A percentile compares a stretch with the other conserved stretches of the same genome.
These are phyloP conservation scores for Trichoderma guizhouense DNA, from an alignment of 2,329 filamentous ascomycete genomes.

Conservation along the genomic window DNA sequence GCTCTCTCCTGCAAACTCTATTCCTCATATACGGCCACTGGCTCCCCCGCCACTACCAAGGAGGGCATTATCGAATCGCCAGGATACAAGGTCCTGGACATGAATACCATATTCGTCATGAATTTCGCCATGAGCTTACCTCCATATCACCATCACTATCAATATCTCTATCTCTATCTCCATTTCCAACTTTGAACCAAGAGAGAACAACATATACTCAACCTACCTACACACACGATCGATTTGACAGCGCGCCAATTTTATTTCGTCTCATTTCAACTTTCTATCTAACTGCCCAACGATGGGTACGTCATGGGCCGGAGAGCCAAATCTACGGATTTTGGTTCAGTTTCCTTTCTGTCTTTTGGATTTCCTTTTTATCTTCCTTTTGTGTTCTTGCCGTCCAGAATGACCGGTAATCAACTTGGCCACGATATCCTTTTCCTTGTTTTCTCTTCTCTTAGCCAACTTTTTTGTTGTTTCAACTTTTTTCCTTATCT, in stretches of 20 bases:
- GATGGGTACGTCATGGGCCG: not conserved
- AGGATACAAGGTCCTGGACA: not conserved
- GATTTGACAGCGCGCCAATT: not conserved
- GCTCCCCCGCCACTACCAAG: constrained; percentile 3
- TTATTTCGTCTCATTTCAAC: not conserved
- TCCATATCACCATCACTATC: no score
- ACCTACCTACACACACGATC: not conserved
- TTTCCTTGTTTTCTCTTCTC: not conserved
- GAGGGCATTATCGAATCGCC: not conserved
- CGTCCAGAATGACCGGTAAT: not conserved
- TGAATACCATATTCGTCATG: not conserved
- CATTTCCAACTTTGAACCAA: not conserved
- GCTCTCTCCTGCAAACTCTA: constrained; percentile 1
- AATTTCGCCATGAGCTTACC: not conserved
- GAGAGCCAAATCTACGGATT: not conserved
- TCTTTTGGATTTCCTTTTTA: not conserved
- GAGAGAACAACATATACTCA: not conserved
- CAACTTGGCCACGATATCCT: not conserved
- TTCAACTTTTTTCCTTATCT: not conserved
- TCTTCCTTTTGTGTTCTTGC: not conserved
- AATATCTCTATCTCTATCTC: not conserved
- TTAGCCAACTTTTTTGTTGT: not conserved
- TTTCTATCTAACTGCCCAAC: not conserved
- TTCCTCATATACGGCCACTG: not conserved
- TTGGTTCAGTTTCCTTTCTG: not conserved